Evolutionary conservation across 2,329 filamentous ascomycete species (phyloP), one percentile per base, ranked within the genome.

Genomic region (Cytospora leucostoma): DNA sequence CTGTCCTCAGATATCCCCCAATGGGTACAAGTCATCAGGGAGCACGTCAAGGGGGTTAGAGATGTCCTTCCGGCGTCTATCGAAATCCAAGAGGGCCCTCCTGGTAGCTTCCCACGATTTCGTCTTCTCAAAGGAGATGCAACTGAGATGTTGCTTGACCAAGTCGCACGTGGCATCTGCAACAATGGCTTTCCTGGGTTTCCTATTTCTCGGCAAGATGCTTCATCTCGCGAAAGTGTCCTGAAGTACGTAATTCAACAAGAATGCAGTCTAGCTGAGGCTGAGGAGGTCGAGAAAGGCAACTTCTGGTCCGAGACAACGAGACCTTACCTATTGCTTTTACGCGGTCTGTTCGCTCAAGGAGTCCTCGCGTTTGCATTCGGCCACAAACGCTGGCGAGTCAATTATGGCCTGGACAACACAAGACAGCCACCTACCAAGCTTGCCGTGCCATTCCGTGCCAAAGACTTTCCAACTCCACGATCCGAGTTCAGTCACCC

Each of bases 401-500:
- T 91, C 0, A 82, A 89, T 60, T 91, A 87, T 64, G 88, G 88
- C 0, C 75, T 84, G 0, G 80, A 86, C 68, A 64, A 68, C 0
- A 68, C 65, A 0, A 72, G 84, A 2, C 66, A 67, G 0, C 80
- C 78, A 0, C 80, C 78, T 0, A 83, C 80, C 0, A 75, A 71
- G 56, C 77, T 89, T 0, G 82, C 83, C 0, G 84, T 90, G 0
- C 87, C 86, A 0, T 90, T 81, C 66, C 77, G 77, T 10, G 85
- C 84, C 0, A 89, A 89, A 61, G 86, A 86, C 56, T 79, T 68
- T 3, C 86, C 85, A 0, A 76, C 82, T 0, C 72, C 77, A 0
- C 77, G 82, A 3, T 81, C 86, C 0, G 86, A 89, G 65, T 89
- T 87, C 68, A 85, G 84, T 13, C 85, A 89, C 44, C 84, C 85